These are phyloP conservation scores for Melocanna baccifera DNA, from an alignment of 176 grass and related monocot species.

Conservation along the genomic window DNA sequence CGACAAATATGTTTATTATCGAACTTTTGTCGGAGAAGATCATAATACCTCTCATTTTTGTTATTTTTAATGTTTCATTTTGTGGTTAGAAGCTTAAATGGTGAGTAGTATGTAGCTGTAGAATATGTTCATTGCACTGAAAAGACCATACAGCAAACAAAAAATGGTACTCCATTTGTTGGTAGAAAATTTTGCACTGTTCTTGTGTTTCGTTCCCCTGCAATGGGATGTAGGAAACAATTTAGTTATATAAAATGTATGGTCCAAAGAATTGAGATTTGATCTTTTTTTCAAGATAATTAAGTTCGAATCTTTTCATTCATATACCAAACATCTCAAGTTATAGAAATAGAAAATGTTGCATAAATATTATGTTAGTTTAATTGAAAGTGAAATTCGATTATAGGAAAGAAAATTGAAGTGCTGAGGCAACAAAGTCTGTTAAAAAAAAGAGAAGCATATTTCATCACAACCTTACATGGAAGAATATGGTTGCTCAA, in stretches of 20 bases:
- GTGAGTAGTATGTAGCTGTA: conserved; percentile 3
- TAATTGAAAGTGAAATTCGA: not conserved
- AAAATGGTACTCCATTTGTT: conserved; percentile 3
- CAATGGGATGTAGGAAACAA: no score
- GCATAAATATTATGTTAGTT: not conserved
- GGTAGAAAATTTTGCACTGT: not conserved
- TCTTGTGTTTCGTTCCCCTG: not conserved
- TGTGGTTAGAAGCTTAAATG: not conserved
- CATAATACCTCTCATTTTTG: not conserved
- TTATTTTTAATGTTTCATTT: conserved; percentile 17
- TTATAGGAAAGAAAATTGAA: not conserved
- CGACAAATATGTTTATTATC: conserved; percentile 23
- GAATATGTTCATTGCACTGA: conserved; percentile 40
- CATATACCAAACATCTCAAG: not conserved
- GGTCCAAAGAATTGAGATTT: not conserved
- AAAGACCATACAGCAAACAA: conserved; percentile 21
- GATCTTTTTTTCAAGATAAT: not conserved
- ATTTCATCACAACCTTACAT: not conserved
- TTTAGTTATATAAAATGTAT: no score
- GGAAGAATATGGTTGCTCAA: not conserved
- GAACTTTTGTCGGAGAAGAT: conserved; percentile 42
- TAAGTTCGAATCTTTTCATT: not conserved
- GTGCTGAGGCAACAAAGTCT: not conserved
- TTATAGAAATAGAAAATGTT: not conserved
- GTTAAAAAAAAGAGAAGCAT: not conserved